Evolutionary conservation across 2,329 filamentous ascomycete genomes (phyloP).

Genomic region (Xylogone sp.): DNA sequence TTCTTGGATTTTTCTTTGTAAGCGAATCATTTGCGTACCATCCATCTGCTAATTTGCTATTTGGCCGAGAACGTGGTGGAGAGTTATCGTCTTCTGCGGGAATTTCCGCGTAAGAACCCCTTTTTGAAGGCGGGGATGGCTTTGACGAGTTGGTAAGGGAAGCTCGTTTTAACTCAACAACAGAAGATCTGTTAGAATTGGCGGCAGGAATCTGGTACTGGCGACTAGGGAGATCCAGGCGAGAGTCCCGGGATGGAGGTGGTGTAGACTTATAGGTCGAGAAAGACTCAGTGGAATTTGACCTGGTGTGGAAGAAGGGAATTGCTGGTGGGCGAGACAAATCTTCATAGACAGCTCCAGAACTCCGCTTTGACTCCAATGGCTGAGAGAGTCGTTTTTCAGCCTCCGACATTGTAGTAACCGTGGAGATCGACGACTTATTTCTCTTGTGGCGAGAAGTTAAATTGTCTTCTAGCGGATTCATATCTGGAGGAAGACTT

Average conservation of each 20-base stretch:
- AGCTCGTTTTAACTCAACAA: conserved; percentile 43
- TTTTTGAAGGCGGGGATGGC: conserved; percentile 21
- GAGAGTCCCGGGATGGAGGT: conserved; percentile 49
- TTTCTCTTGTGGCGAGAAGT: conserved; percentile 82
- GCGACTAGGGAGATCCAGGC: conserved; percentile 49
- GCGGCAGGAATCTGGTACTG: conserved; percentile 49
- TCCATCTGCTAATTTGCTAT: conserved; percentile 9
- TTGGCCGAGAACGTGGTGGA: conserved; percentile 12
- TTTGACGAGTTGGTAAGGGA: conserved; percentile 25
- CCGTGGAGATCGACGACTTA: conserved; percentile 40
- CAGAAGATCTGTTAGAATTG: conserved; percentile 41
- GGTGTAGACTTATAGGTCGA: conserved; percentile 48
- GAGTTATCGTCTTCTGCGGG: conserved; percentile 34
- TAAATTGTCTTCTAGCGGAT: conserved; percentile 82
- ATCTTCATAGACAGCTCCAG: conserved; percentile 40
- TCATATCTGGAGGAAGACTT: conserved; percentile 86
- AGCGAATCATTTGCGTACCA: conserved; percentile 29
- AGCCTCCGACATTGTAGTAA: conserved; percentile 31
- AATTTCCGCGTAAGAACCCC: conserved; percentile 47
- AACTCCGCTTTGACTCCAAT: conserved; percentile 38
- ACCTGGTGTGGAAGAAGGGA: conserved; percentile 77
- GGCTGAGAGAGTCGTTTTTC: conserved; percentile 58
- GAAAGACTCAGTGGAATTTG: conserved; percentile 54
- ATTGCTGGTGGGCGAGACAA: conserved; percentile 52
- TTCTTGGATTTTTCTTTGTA: conserved; percentile 16